These are phyloP conservation scores for Phoenix dactylifera DNA, from an alignment of 176 grass and related monocot species.

Conservation along the genomic window DNA sequence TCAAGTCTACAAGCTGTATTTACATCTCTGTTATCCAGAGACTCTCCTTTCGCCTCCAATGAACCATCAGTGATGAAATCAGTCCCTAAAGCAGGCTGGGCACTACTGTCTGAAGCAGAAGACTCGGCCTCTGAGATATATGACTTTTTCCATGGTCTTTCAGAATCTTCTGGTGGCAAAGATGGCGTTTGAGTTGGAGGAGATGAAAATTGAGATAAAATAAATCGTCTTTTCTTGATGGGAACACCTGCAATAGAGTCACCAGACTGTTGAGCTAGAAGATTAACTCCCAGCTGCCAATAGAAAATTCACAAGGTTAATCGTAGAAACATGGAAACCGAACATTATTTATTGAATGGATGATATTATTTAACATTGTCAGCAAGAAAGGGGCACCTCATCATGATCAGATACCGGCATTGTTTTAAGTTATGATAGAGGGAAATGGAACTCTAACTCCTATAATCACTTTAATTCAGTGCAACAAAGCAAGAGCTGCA, in stretches of 20 bases:
- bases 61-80: background rate
- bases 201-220: constrained; percentile 2
- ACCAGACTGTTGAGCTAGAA: constrained; percentile 3
- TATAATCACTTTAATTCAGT: too few species aligned
- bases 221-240: constrained; percentile 35
- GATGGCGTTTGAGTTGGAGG: constrained; percentile 1
- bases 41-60: background rate
- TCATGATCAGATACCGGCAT: too few species aligned
- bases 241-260: constrained; percentile 30
- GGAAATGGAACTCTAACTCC: too few species aligned
- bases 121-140: background rate
- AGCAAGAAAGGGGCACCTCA: too few species aligned
- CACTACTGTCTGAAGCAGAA: constrained; percentile 18
- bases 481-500: too few species aligned
- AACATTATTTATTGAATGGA: too few species aligned
- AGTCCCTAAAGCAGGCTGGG: background rate
- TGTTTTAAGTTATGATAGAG: too few species aligned
- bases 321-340: too few species aligned
- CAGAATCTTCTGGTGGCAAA: background rate
- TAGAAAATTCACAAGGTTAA: background rate
- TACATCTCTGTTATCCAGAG: background rate
- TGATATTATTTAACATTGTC: too few species aligned
- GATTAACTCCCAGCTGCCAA: constrained; percentile 15
- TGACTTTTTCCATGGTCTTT: background rate
- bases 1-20: background rate